These are phyloP conservation scores for Fraxinus americana DNA, from an alignment of 257 asterid species.

Conservation along the genomic window DNA sequence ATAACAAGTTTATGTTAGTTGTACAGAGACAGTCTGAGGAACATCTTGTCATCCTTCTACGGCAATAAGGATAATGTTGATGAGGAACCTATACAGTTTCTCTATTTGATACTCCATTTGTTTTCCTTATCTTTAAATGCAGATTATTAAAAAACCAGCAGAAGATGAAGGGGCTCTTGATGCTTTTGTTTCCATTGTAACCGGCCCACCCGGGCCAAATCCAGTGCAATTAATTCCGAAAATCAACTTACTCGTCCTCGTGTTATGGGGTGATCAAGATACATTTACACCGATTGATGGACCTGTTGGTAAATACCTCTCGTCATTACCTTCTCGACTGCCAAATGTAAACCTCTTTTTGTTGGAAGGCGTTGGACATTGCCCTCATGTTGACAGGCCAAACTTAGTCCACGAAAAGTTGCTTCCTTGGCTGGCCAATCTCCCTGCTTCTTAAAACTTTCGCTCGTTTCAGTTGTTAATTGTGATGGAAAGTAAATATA, in stretches of 20 bases:
- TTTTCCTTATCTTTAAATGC: conserved; percentile 15
- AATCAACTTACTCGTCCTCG: conserved; percentile 59
- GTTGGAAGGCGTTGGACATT: conserved; percentile 88
- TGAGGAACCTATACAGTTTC: conserved; percentile 38
- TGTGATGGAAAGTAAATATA: too few species aligned
- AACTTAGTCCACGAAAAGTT: conserved; percentile 79
- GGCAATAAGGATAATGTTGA: conserved; percentile 85
- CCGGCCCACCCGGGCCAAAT: conserved; percentile 96
- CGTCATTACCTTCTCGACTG: conserved; percentile 48
- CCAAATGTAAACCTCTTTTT: conserved; percentile 60
- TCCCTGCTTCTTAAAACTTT: conserved; percentile 37
- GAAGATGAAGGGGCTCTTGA: conserved; percentile 90
- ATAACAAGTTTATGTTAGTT: conserved; percentile 16
- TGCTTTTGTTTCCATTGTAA: conserved; percentile 89
- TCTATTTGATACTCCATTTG: background rate
- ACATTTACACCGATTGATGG: conserved; percentile 92
- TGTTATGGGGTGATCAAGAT: conserved; percentile 86
- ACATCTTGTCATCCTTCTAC: conserved; percentile 62
- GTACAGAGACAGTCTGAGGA: conserved; percentile 67
- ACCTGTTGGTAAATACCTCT: conserved; percentile 90
- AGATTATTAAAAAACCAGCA: conserved; percentile 85
- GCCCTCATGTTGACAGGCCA: conserved; percentile 96
- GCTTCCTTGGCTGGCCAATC: conserved; percentile 81
- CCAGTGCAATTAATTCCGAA: conserved; percentile 74
- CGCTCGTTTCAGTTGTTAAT: too few species aligned